Base-by-base conservation (phyloP, 2,329 filamentous ascomycete species). In the Aspergillus phoenicis region DNA sequence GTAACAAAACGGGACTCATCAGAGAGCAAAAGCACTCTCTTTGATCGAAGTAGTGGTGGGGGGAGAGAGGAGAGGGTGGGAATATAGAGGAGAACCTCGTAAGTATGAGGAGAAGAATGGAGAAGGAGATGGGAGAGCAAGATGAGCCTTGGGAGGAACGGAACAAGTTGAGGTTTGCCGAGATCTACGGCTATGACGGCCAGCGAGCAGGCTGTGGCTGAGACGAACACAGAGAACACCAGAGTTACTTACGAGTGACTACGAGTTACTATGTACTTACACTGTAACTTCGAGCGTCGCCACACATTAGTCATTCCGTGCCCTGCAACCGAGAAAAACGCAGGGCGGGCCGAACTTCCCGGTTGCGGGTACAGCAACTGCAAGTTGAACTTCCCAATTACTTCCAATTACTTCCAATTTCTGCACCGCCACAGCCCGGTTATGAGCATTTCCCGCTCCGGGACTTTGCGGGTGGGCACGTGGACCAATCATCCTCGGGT, bases 1-100 rank as follows among this genome's bases (percentile, higher is more conserved):
- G 74, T 67, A 67, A 66, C 66, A 57, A 71, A 68, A 68, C 70
- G 66, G 69, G 66, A 76, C 71, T 75, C 74, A 76, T 76, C 71
- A 76, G 74, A 76, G 72, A 76, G 74, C 71, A 66, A 58, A 70
- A 69, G 65, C 68, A 69, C 72, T 73, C 71, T 73, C 64, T 62
- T 36, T 69, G 58, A 51, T 58, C 52, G 26, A 60, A 59, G 58
- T 45, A 62, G 41, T 28, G 24, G 41, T n/a, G n/a, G 45, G 45
- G 47, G 39, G 59, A 59, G 59, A 59, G 24, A 53, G 24, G 52
- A 49, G 57, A 58, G 30, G 54, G 49, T 36, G 33, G 33, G 33
- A 36, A 13, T 36, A 57, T 38, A 58, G 52, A 45, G 47, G 24
- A 49, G 13, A 51, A 33, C 47, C 28, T 51, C 47, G 47, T 33